phyloP scores from a whole-genome alignment of 108 stramenopile genomes.

The Mayamaea pseudoterrestris region DNA sequence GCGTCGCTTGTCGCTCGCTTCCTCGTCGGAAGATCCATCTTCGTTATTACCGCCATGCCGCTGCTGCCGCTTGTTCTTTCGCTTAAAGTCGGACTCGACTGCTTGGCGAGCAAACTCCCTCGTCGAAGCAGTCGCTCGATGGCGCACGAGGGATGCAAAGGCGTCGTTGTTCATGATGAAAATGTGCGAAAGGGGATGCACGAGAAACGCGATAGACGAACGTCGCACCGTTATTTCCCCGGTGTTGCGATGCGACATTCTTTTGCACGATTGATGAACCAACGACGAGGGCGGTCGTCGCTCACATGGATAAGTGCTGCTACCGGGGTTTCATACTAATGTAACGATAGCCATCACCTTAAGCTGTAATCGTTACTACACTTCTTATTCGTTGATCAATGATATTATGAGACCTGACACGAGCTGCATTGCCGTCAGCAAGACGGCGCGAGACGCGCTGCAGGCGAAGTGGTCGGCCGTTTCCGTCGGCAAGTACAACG shows the following conservation, averaged over 20 bases:
- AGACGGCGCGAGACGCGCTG: slow-evolving; percentile 54
- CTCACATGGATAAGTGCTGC: too few species aligned
- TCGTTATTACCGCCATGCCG: not conserved
- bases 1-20: slow-evolving; percentile 10
- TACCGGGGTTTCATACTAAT: too few species aligned
- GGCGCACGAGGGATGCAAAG: slow-evolving; percentile 49
- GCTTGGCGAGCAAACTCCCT: slow-evolving; percentile 69
- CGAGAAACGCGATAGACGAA: too few species aligned
- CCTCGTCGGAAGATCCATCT: slow-evolving; percentile 14
- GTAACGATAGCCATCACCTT: too few species aligned
- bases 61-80: slow-evolving; percentile 15
- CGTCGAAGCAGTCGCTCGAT: slow-evolving; percentile 15
- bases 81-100: slow-evolving; percentile 58
- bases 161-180: slow-evolving; percentile 64
- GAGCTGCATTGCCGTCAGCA: slow-evolving; percentile 37
- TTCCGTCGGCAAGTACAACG: slow-evolving; percentile 24
- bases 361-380: too few species aligned
- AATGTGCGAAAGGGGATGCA: too few species aligned
- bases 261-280: too few species aligned
- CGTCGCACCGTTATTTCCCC: too few species aligned
- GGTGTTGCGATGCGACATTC: too few species aligned
- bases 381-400: too few species aligned
- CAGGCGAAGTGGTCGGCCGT: slow-evolving; percentile 55
- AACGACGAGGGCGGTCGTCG: too few species aligned
- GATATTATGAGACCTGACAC: too few species aligned